Base-by-base conservation (phyloP, 768 basidiomycete species). In the Macrocybe gigantea region DNA sequence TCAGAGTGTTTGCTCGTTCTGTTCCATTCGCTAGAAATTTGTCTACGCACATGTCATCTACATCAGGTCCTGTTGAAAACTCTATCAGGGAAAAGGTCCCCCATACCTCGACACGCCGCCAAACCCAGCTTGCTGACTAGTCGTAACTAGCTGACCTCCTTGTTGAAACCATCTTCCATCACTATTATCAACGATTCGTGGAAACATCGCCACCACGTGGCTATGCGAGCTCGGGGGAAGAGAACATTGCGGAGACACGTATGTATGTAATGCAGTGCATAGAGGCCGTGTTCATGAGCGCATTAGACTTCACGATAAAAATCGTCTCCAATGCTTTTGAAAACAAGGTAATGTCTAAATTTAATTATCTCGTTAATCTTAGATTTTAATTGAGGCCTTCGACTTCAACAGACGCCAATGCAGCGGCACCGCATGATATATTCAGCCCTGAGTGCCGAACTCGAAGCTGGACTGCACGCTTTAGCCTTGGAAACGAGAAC, bases 401-500 rank as follows among this genome's bases (percentile, higher is more conserved):
- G 33, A 11, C 48, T 39, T 46, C 47, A 33, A 34, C 53, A 90
- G 89, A 78, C 68, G 14, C 82, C 82, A 7, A 78, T 92, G 69
- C 85, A 90, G 60, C 80, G 90, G 41, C 90, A 93, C 66, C 77
- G 88, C 41, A 75, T 92, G 71, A 76, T 93, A 41, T 82, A 91
- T 62, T 71, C 78, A 6, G 79, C 82, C 2, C 70, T 93, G 32
- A 74, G 82, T 13, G 82, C 85, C 32, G 87, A 93, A 60, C 68
- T 93, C 40, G 61, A 75, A 22, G 70, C 73, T 49, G 88, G 89
- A 5, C 63, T 93, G 31, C 90, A 93, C 57, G 83, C 90, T 0
- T 68, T 93, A 37, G 86, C 85, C 11, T 64, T 93, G 56, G 79
- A 80, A 48, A 87, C 89, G 11, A 82, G 77, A 65, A 89, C 88